Percentiles rank a stretch among this genome's conserved stretches.
Evolutionary conservation across 2,329 filamentous ascomycete species (phyloP).

Genomic region (Cytospora piceicola): DNA sequence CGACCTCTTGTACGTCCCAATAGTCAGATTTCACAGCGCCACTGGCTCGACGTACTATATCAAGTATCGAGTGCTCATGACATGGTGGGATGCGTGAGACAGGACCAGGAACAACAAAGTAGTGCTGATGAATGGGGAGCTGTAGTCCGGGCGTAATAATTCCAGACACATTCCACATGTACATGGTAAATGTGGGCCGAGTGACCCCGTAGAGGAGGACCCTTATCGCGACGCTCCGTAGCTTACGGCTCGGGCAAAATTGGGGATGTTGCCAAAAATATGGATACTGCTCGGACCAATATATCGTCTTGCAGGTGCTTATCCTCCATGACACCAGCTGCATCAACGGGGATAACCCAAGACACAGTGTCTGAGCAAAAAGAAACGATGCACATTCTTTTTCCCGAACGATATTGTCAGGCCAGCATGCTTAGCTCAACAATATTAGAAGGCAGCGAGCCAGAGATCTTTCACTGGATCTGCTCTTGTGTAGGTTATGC

Average conservation of each 20-base stretch:
- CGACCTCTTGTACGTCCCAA: constrained; percentile 13
- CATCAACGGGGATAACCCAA: neutral
- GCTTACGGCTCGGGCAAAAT: constrained; percentile 17
- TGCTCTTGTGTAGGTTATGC: neutral
- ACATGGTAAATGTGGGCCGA: constrained; percentile 7
- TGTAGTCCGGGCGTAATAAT: neutral
- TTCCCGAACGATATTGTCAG: neutral
- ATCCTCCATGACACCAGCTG: neutral
- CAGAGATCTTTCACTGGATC: neutral
- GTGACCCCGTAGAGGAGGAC: constrained; percentile 2
- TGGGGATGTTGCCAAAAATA: constrained; percentile 7
- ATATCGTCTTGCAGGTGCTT: constrained; percentile 9
- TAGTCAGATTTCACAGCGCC: neutral
- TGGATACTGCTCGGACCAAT: constrained; percentile 5
- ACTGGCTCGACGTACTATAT: neutral
- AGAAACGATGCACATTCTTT: neutral
- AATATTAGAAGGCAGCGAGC: neutral
- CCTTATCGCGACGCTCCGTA: constrained; percentile 9
- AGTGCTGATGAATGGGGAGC: neutral
- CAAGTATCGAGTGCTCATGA: neutral
- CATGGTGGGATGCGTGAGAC: neutral
- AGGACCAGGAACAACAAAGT: neutral
- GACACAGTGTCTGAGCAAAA: neutral
- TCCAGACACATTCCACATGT: neutral
- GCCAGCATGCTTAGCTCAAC: neutral